Conservation (phyloP, 305 asterid genomes). For the Solanum hybrid region DNA sequence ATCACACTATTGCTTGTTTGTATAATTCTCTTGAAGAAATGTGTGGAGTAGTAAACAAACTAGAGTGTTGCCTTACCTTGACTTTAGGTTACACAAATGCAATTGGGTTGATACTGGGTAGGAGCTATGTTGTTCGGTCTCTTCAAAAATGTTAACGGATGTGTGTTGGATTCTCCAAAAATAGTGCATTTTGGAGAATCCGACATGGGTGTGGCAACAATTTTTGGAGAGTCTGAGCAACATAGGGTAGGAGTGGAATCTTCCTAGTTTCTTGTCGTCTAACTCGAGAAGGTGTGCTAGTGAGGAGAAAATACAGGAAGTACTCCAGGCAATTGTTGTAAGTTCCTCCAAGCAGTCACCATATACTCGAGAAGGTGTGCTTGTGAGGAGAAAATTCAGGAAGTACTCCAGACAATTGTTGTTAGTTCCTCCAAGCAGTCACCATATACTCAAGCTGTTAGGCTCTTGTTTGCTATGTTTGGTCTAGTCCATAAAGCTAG, state of each 20-base stretch:
- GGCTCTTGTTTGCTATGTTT: neutral
- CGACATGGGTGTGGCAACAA: neutral
- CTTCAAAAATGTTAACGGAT: neutral
- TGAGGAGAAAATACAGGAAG: neutral
- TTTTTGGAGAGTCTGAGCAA: neutral
- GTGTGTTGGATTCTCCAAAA: neutral
- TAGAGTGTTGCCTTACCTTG: neutral
- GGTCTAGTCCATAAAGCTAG: neutral
- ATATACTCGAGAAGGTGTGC: neutral
- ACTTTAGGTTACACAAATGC: neutral
- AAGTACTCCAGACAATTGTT: neutral
- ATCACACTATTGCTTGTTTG: neutral
- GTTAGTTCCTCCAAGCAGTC: neutral
- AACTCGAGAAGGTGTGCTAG: neutral
- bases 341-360: neutral
- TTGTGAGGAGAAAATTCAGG: neutral
- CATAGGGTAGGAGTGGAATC: neutral
- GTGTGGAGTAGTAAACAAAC: neutral
- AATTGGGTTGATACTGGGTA: neutral
- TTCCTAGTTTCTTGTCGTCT: neutral
- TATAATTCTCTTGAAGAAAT: neutral
- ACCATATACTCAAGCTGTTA: neutral
- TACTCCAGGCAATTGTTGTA: neutral
- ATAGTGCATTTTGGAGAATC: neutral
- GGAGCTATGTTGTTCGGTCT: neutral